Conservation (phyloP, 768 basidiomycete genomes). For the Leccinum boreale region DNA sequence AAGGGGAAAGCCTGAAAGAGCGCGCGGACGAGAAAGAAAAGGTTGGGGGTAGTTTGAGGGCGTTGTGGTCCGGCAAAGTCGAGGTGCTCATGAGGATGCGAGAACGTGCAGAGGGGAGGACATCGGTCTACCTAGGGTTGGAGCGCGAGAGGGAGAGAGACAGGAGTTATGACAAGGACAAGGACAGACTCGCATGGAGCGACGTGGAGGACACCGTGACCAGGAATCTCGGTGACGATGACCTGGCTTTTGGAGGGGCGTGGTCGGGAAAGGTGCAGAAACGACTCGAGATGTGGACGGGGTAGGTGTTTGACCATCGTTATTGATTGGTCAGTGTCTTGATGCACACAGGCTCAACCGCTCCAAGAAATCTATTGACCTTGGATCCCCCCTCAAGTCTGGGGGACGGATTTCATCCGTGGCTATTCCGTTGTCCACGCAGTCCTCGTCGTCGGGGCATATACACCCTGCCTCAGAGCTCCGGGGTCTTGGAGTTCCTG, state of each 20-base stretch:
- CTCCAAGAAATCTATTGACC: conserved; percentile 29
- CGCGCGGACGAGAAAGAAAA: conserved; percentile 34
- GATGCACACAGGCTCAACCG: conserved; percentile 32
- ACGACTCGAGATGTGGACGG: conserved; percentile 49
- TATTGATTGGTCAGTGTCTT: not conserved
- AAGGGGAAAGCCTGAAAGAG: conserved; percentile 33
- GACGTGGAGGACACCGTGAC: conserved; percentile 27
- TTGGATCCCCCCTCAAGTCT: conserved; percentile 22
- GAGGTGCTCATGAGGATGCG: conserved; percentile 28
- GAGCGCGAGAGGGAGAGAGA: conserved; percentile 30
- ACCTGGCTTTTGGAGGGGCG: conserved; percentile 32
- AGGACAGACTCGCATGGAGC: conserved; percentile 28
- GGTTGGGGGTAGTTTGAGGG: conserved; percentile 31
- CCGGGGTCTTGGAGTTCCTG: conserved; percentile 32
- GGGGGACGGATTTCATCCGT: conserved; percentile 26
- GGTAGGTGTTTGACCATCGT: conserved; percentile 31
- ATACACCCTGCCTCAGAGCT: conserved; percentile 25
- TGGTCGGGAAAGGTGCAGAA: conserved; percentile 44
- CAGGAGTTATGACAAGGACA: conserved; percentile 26
- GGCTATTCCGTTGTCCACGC: conserved; percentile 30
- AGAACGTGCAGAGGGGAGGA: conserved; percentile 26
- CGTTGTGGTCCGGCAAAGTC: conserved; percentile 33
- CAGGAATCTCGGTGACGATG: conserved; percentile 29
- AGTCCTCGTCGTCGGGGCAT: conserved; percentile 34
- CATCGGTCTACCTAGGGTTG: conserved; percentile 6